These are phyloP conservation scores for Pseudogymnoascus sp. DNA, from an alignment of 2,329 filamentous ascomycete genomes.

Conservation along the genomic window DNA sequence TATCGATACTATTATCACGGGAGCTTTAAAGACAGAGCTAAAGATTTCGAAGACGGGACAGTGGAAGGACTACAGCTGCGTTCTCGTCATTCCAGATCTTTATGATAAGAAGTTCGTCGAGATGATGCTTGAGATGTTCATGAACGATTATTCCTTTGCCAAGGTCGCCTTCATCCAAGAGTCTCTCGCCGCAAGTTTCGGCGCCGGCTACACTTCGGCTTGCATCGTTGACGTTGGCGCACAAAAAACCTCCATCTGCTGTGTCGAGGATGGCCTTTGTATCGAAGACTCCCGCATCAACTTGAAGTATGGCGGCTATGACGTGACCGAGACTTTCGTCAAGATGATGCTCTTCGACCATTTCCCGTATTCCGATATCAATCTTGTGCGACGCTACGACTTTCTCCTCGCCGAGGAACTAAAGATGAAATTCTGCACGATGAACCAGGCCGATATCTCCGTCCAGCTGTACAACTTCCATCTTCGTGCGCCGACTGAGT, in stretches of 20 bases:
- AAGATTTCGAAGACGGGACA: slow-evolving; percentile 69
- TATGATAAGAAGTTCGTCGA: slow-evolving; percentile 94
- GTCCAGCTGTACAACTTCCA: slow-evolving; percentile 88
- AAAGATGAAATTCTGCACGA: slow-evolving; percentile 86
- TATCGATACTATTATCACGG: slow-evolving; percentile 77
- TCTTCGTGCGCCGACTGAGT: slow-evolving; percentile 76
- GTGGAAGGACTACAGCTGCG: slow-evolving; percentile 86
- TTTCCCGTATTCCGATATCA: slow-evolving; percentile 93
- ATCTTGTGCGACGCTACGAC: slow-evolving; percentile 81
- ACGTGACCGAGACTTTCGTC: slow-evolving; percentile 89
- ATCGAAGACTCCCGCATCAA: slow-evolving; percentile 93
- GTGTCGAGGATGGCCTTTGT: slow-evolving; percentile 92
- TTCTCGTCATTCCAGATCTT: slow-evolving; percentile 93
- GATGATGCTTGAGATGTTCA: slow-evolving; percentile 72
- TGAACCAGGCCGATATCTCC: slow-evolving; percentile 82
- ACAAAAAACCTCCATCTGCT: slow-evolving; percentile 94
- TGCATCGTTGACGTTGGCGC: slow-evolving; percentile 96
- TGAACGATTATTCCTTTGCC: slow-evolving; percentile 83
- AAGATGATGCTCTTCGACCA: slow-evolving; percentile 98
- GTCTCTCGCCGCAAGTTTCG: slow-evolving; percentile 88
- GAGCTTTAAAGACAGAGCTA: slow-evolving; percentile 78
- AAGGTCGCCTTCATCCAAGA: slow-evolving; percentile 93
- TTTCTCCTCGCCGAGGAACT: slow-evolving; percentile 90
- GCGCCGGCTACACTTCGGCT: slow-evolving; percentile 85
- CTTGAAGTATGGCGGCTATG: slow-evolving; percentile 84